A percentile compares a stretch with the other conserved stretches of the same genome.
phyloP scores from a whole-genome alignment of 768 basidiomycete genomes.

The Leccinum longicurvipes region DNA sequence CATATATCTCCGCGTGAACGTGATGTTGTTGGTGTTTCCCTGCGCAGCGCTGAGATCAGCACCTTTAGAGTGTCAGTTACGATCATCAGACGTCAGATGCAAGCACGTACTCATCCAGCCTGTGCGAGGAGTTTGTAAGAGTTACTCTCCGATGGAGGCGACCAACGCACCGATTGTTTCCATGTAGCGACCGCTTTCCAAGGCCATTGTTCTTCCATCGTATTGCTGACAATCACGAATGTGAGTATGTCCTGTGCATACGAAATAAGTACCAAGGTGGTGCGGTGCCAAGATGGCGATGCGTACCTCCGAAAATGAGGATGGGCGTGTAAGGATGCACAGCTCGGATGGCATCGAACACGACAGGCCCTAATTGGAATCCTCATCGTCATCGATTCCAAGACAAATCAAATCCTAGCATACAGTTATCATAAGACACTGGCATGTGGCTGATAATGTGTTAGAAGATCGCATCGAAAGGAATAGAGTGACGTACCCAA shows the following conservation, averaged over 20 bases:
- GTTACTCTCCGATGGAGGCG: neutral
- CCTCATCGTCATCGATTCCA: neutral
- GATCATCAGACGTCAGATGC: neutral
- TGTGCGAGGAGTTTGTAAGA: neutral
- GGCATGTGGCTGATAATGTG: conserved; percentile 73
- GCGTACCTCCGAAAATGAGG: conserved; percentile 70
- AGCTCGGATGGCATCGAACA: conserved; percentile 71
- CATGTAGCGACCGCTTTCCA: conserved; percentile 91
- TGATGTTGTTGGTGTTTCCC: conserved; percentile 46
- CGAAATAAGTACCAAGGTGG: neutral
- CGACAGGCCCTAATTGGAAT: conserved; percentile 52
- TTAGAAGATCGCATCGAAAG: neutral
- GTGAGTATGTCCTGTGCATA: conserved; percentile 47
- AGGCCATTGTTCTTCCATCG: conserved; percentile 29
- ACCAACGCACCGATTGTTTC: conserved; percentile 72
- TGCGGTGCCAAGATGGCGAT: neutral
- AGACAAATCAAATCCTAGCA: conserved; percentile 11
- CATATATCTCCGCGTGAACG: conserved; percentile 69
- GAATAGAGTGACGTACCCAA: conserved; percentile 43
- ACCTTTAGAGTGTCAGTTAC: conserved; percentile 29
- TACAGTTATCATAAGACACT: conserved; percentile 64
- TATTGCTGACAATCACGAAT: conserved; percentile 28
- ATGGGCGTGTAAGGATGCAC: conserved; percentile 75
- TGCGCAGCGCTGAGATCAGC: conserved; percentile 43
- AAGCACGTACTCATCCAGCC: conserved; percentile 60